A percentile compares a stretch with the other conserved stretches of the same genome.
These are phyloP conservation scores for Solanum acaule DNA, from an alignment of 257 asterid species.

Conservation along the genomic window DNA sequence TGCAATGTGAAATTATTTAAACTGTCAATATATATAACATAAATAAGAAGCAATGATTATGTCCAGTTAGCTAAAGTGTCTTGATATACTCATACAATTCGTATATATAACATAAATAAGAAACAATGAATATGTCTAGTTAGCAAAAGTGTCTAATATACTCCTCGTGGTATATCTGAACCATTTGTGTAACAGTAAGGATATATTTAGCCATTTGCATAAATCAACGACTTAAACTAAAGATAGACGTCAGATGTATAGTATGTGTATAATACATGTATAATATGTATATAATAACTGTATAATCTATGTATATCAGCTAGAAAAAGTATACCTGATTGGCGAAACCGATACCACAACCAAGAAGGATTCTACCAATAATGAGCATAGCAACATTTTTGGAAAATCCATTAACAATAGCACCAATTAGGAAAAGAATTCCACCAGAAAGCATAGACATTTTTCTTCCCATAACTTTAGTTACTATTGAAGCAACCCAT, in stretches of 20 bases:
- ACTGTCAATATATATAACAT: not conserved
- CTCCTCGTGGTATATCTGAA: too few relatives aligned
- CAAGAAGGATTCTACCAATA: constrained; percentile 65
- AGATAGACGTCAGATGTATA: not conserved
- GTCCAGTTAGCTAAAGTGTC: too few relatives aligned
- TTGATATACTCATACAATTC: too few relatives aligned
- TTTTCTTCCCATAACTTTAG: constrained; percentile 53
- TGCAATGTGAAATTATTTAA: not conserved
- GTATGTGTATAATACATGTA: not conserved
- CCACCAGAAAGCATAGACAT: constrained; percentile 75
- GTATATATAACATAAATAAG: too few relatives aligned
- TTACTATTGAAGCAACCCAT: constrained; percentile 47
- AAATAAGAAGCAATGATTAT: too few relatives aligned
- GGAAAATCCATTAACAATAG: constrained; percentile 59
- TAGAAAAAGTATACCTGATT: constrained; percentile 26
- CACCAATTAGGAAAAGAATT: constrained; percentile 54
- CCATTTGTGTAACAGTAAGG: too few relatives aligned
- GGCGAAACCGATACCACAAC: constrained; percentile 79
- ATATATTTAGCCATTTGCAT: too few relatives aligned
- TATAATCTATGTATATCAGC: not conserved
- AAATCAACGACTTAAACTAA: too few relatives aligned
- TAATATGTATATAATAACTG: not conserved
- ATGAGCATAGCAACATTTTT: constrained; percentile 50
- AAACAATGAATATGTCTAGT: too few relatives aligned
- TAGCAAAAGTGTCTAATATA: too few relatives aligned